Evolutionary conservation across 768 basidiomycete species (phyloP).

Genomic region (Lenzites betulinus): DNA sequence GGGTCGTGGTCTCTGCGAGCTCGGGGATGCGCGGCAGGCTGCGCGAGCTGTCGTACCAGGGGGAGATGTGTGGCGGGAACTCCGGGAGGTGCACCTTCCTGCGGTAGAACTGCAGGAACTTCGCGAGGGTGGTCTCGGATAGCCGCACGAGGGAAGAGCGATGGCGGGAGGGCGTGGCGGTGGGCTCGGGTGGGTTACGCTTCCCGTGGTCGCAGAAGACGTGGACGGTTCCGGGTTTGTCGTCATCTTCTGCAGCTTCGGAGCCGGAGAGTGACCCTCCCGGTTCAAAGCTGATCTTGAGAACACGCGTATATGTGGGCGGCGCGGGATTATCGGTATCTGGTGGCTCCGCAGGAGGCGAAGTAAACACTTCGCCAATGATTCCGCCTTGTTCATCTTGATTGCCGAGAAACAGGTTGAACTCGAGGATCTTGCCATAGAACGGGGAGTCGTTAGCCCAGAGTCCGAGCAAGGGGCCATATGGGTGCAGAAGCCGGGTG

Average conservation of each 20-base stretch:
- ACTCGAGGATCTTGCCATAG: conserved; percentile 25
- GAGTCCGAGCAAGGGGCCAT: conserved; percentile 20
- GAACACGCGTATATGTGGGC: conserved; percentile 7
- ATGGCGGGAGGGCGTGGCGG: not conserved
- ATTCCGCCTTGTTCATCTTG: conserved; percentile 19
- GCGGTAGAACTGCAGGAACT: conserved; percentile 19
- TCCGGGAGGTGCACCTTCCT: conserved; percentile 19
- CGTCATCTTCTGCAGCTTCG: not conserved
- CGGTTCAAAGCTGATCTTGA: conserved; percentile 21
- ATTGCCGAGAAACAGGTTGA: conserved; percentile 13
- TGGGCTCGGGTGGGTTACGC: not conserved
- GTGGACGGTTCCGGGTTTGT: not conserved
- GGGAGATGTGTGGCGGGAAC: conserved; percentile 7
- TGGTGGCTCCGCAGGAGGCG: not conserved
- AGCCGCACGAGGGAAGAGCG: not conserved
- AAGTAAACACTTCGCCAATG: conserved; percentile 23
- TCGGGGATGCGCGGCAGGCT: conserved; percentile 15
- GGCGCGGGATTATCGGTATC: not conserved
- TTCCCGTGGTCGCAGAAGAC: not conserved
- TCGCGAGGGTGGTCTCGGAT: conserved; percentile 1
- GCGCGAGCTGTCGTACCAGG: conserved; percentile 16
- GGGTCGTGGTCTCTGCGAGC: not conserved
- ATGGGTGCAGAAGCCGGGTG: conserved; percentile 21
- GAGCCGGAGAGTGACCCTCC: not conserved
- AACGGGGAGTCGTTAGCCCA: conserved; percentile 27